Evolutionary conservation across 2,329 filamentous ascomycete species (phyloP).

Genomic region (Byssothecium circinans): DNA sequence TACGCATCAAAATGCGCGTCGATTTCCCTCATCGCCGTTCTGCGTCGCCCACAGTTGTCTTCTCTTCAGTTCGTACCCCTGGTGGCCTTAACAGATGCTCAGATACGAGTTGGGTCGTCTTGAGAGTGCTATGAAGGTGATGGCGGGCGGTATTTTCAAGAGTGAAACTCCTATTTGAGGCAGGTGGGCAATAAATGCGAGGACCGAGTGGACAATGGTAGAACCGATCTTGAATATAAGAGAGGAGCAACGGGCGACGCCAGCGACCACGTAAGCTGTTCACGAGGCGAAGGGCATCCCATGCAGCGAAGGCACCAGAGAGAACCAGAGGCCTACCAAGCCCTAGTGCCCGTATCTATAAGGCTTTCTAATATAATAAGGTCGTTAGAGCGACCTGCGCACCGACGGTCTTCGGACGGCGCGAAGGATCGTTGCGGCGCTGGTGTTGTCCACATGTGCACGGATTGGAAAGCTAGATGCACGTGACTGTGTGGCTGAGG

Average conservation of each 20-base stretch:
- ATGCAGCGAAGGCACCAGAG: neutral
- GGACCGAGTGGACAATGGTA: conserved; percentile 13
- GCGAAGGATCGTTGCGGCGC: neutral
- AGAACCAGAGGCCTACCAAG: neutral
- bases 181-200: neutral
- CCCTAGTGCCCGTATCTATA: neutral
- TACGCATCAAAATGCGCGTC: conserved; percentile 54
- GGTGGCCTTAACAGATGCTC: neutral
- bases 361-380: neutral
- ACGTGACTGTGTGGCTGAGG: neutral
- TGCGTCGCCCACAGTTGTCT: neutral
- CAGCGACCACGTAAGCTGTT: conserved; percentile 28
- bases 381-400: neutral
- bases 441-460: neutral
- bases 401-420: neutral
- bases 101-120: neutral
- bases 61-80: neutral
- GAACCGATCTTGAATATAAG: conserved; percentile 21
- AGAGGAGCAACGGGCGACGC: conserved; percentile 13
- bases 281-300: conserved; percentile 9
- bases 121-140: neutral
- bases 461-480: neutral
- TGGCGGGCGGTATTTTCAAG: neutral
- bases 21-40: conserved; percentile 45
- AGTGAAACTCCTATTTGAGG: neutral